Percentiles rank a stretch among this genome's conserved stretches.
phyloP scores from a whole-genome alignment of 257 asterid genomes.

The Solanum chiquidenum region DNA sequence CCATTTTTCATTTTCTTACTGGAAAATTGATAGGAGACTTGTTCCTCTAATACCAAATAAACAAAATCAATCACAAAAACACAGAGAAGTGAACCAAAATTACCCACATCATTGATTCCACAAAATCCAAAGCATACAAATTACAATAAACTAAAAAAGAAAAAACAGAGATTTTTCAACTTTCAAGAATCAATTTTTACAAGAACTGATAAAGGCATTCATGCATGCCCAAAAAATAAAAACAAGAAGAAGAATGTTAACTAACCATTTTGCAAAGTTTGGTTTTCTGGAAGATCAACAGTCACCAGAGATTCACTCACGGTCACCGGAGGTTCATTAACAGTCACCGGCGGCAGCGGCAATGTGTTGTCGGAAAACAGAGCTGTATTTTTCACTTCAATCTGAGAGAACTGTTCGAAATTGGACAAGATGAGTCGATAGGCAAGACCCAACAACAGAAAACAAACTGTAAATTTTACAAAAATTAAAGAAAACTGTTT shows the following conservation, averaged over 20 bases:
- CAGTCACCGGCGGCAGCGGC: constrained; percentile 5
- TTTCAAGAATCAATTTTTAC: not conserved
- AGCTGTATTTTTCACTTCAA: constrained; percentile 9
- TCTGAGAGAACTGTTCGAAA: constrained; percentile 29
- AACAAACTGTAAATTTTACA: constrained; percentile 39
- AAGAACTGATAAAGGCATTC: not conserved
- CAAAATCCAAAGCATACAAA: not conserved
- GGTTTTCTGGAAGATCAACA: not conserved
- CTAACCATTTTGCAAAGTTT: constrained; percentile 26
- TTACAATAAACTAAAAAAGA: not conserved
- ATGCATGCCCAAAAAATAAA: constrained; percentile 12
- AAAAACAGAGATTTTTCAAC: not conserved
- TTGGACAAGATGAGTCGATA: constrained; percentile 45
- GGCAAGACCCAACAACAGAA: constrained; percentile 45
- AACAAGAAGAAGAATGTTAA: not conserved
- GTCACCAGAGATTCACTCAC: constrained; percentile 2
- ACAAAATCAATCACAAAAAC: not conserved
- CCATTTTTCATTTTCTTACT: not conserved
- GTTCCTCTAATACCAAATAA: not conserved
- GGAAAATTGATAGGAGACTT: not conserved
- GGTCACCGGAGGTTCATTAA: not conserved
- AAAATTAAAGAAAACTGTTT: constrained; percentile 22
- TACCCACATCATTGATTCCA: not conserved
- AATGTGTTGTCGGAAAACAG: not conserved
- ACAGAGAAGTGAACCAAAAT: not conserved